Evolutionary conservation across 2,329 filamentous ascomycete species (phyloP).

Genomic region (Ophiostoma himal-ulmi): DNA sequence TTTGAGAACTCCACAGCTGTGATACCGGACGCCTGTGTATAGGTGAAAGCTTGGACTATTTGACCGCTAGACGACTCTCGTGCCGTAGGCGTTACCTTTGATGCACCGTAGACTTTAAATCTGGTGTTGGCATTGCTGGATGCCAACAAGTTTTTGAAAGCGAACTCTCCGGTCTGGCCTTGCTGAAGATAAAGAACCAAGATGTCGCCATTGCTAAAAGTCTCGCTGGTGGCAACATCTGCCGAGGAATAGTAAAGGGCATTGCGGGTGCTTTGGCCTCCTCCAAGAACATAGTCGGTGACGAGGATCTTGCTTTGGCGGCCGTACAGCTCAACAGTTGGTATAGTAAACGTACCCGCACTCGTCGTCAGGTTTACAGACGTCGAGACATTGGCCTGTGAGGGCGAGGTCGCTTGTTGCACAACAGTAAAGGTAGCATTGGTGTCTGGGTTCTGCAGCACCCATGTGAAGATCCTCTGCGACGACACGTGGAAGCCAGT

Average conservation of each 20-base stretch:
- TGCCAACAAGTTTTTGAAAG: constrained; percentile 35
- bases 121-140: neutral
- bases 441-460: constrained; percentile 46
- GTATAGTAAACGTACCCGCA: constrained; percentile 51
- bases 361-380: constrained; percentile 55
- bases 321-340: constrained; percentile 55
- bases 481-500: constrained; percentile 39
- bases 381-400: constrained; percentile 41
- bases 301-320: constrained; percentile 64
- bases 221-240: constrained; percentile 51
- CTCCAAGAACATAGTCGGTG: constrained; percentile 58
- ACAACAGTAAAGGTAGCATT: constrained; percentile 52
- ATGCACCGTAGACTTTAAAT: neutral
- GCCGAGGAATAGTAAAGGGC: constrained; percentile 60
- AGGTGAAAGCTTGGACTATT: neutral
- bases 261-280: constrained; percentile 30
- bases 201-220: constrained; percentile 44
- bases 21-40: constrained; percentile 33
- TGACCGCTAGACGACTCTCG: neutral
- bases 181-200: constrained; percentile 54
- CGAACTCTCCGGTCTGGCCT: constrained; percentile 46
- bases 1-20: constrained; percentile 46
- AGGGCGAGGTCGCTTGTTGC: constrained; percentile 52
- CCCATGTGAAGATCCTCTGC: constrained; percentile 44
- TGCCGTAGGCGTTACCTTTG: neutral